Conservation (phyloP, 345 rosid species). For the Chamaenerion angustifolium region DNA sequence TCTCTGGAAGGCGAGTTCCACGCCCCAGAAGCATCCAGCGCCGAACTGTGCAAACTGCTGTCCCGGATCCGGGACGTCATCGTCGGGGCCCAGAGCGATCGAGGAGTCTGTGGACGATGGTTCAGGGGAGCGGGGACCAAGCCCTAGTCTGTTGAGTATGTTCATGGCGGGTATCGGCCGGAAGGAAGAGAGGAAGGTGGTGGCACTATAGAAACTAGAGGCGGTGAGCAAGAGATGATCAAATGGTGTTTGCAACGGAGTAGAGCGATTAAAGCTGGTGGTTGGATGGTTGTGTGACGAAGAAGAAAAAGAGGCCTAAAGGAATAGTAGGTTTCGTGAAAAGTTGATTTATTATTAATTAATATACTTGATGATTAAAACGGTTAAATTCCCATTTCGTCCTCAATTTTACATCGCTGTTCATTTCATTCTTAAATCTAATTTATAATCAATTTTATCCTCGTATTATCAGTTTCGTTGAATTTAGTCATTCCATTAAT, state of each 20-base stretch:
- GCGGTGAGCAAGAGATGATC: too few species aligned
- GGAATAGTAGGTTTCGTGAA: constrained; percentile 2
- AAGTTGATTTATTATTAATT: too few species aligned
- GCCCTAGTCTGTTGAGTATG: constrained; percentile 74
- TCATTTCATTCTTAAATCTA: too few species aligned
- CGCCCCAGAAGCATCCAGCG: constrained; percentile 93
- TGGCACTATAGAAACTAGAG: too few species aligned
- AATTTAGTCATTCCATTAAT: too few species aligned
- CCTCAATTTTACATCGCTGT: too few species aligned
- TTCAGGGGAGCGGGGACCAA: constrained; percentile 40
- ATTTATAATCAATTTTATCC: too few species aligned
- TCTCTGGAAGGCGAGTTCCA: constrained; percentile 74
- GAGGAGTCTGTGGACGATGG: constrained; percentile 33
- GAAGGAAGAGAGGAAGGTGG: too few species aligned
- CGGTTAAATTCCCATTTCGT: too few species aligned
- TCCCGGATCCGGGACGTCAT: constrained; percentile 20
- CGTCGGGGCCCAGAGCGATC: too few species aligned
- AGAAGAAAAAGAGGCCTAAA: constrained; percentile 1
- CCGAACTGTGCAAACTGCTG: constrained; percentile 68
- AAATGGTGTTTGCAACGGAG: background rate
- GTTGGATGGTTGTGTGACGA: constrained; percentile 4
- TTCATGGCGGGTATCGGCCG: constrained; percentile 25
- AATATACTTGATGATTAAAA: too few species aligned
- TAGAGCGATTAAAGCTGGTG: constrained; percentile 9
- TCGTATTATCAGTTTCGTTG: too few species aligned